Conservation (phyloP, 2,329 filamentous ascomycete genomes). For the Cladosporium sp. region DNA sequence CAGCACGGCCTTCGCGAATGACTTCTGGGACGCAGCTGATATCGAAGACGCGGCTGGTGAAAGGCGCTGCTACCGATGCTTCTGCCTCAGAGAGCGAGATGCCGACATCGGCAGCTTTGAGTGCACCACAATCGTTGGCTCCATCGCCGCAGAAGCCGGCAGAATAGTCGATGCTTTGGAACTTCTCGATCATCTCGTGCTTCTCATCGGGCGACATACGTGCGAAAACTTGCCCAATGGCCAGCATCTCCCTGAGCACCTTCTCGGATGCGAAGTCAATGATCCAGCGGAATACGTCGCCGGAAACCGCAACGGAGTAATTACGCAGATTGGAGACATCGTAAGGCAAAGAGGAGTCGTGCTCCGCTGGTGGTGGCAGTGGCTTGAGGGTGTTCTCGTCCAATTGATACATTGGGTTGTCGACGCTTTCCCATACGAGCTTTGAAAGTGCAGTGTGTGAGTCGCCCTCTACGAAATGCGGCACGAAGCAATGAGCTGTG, state of each 20-base stretch:
- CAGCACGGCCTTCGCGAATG: conserved; percentile 86
- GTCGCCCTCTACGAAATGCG: conserved; percentile 78
- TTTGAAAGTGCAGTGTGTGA: conserved; percentile 66
- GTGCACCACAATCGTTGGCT: conserved; percentile 92
- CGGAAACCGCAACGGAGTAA: conserved; percentile 83
- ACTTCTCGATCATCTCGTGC: conserved; percentile 92
- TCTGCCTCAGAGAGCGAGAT: conserved; percentile 97
- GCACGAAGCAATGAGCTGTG: conserved; percentile 85
- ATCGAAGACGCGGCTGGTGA: conserved; percentile 92
- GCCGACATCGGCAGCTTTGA: conserved; percentile 95
- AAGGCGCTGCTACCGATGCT: conserved; percentile 95
- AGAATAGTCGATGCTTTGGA: conserved; percentile 93
- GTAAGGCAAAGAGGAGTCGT: conserved; percentile 79
- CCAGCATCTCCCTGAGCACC: conserved; percentile 79
- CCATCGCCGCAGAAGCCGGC: conserved; percentile 96
- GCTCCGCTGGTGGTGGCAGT: conserved; percentile 62
- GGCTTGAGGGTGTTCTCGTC: conserved; percentile 78
- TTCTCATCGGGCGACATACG: conserved; percentile 99
- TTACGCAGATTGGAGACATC: conserved; percentile 76
- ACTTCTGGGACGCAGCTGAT: conserved; percentile 92
- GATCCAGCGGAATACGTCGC: conserved; percentile 95
- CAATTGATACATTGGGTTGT: conserved; percentile 71
- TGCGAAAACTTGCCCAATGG: conserved; percentile 87
- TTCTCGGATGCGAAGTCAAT: conserved; percentile 83
- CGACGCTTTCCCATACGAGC: conserved; percentile 90